Evolutionary conservation across 2,329 filamentous ascomycete genomes (phyloP).

Genomic region (Thielaviopsis populi): DNA sequence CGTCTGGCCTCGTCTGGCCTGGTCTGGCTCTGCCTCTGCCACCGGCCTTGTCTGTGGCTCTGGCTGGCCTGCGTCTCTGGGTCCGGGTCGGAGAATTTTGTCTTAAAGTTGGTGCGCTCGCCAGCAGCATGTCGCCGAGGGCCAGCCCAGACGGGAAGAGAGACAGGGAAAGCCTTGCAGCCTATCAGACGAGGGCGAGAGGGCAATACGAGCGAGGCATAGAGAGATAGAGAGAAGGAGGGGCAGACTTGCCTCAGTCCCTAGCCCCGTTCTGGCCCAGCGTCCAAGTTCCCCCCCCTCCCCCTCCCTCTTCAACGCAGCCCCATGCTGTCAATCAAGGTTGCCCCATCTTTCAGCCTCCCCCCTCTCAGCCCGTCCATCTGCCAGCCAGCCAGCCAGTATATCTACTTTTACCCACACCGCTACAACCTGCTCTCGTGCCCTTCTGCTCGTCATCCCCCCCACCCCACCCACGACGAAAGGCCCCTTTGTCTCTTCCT

Average conservation of each 20-base stretch:
- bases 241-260: background rate
- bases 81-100: slow-evolving; percentile 1
- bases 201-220: background rate
- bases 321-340: background rate
- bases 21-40: background rate
- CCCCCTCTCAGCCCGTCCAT: background rate
- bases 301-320: background rate
- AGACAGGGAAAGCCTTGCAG: background rate
- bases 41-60: background rate
- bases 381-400: background rate
- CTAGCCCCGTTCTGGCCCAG: background rate
- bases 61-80: background rate
- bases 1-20: background rate
- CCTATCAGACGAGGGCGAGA: background rate
- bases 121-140: background rate
- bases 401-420: background rate
- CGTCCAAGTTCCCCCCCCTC: background rate
- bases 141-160: background rate
- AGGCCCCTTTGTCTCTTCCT: background rate
- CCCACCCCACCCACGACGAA: background rate
- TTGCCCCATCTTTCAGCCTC: background rate
- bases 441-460: background rate
- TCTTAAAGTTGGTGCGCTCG: slow-evolving; percentile 1
- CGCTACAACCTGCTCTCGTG: background rate
- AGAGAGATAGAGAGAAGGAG: background rate